Evolutionary conservation across 495 filamentous ascomycete genomes (phyloP).

Genomic region (Beverwykella pulmonaria): DNA sequence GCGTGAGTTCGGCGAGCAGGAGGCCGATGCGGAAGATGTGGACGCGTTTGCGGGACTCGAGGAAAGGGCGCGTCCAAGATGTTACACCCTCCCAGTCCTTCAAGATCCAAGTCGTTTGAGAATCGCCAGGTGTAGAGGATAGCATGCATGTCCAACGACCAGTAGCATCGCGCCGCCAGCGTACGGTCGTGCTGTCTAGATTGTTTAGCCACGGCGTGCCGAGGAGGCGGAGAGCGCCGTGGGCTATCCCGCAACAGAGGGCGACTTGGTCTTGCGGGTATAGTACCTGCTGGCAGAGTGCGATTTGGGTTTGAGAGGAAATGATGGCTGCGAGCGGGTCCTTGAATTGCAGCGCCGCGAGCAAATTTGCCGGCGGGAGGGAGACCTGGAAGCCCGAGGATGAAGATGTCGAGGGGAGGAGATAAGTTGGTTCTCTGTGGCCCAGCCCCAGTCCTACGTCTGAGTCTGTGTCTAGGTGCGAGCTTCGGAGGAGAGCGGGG

Average conservation of each 20-base stretch:
- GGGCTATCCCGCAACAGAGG: slow-evolving; percentile 12
- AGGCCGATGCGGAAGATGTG: slow-evolving; percentile 32
- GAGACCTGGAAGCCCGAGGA: slow-evolving; percentile 18
- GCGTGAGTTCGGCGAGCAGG: slow-evolving; percentile 18
- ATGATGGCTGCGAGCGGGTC: slow-evolving; percentile 16
- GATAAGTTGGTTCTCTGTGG: slow-evolving; percentile 10
- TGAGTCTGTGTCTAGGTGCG: background rate
- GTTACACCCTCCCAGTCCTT: background rate
- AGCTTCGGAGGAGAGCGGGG: slow-evolving; percentile 1
- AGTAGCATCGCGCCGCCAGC: slow-evolving; percentile 14
- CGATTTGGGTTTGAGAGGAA: background rate
- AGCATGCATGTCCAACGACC: slow-evolving; percentile 27
- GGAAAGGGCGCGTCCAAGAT: background rate
- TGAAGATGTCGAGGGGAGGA: slow-evolving; percentile 12
- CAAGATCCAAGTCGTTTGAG: too few species aligned
- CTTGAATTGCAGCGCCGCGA: slow-evolving; percentile 12
- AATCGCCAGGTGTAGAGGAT: slow-evolving; percentile 13
- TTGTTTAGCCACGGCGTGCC: slow-evolving; percentile 21
- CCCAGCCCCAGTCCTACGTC: too few species aligned
- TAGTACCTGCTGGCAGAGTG: slow-evolving; percentile 18
- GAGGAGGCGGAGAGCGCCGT: slow-evolving; percentile 17
- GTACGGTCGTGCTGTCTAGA: slow-evolving; percentile 14
- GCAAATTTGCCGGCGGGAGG: slow-evolving; percentile 4
- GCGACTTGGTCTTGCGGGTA: slow-evolving; percentile 31
- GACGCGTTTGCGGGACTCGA: background rate